phyloP scores from a whole-genome alignment of 2,329 filamentous ascomycete genomes.

The Taxawa tesnikishii region DNA sequence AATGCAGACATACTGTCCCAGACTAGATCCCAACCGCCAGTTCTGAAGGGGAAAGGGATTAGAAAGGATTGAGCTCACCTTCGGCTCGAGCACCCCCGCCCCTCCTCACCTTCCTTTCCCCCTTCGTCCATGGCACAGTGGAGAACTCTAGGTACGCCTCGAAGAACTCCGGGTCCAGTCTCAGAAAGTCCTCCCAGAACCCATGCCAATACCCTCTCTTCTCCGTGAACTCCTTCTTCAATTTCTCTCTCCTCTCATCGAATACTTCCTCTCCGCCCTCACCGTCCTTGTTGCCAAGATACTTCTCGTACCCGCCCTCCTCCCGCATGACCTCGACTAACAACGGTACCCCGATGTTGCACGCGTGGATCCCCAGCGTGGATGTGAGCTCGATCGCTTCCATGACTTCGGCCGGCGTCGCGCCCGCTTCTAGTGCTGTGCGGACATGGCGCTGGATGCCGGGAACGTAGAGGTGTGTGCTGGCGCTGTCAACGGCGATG shows the following conservation, averaged over 20 bases:
- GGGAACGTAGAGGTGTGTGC: constrained; percentile 32
- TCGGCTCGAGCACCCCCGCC: constrained; percentile 27
- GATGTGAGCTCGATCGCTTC: constrained; percentile 32
- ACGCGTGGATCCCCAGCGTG: constrained; percentile 35
- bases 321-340: constrained; percentile 35
- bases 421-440: constrained; percentile 27
- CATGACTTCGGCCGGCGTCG: constrained; percentile 29
- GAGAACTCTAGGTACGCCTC: constrained; percentile 35
- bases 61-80: no score
- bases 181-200: constrained; percentile 33
- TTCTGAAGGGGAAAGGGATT: no score
- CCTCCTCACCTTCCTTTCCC: constrained; percentile 8
- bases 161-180: constrained; percentile 36
- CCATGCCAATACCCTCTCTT: constrained; percentile 36
- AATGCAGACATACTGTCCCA: no score
- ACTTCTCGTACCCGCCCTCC: constrained; percentile 15
- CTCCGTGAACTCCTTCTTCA: constrained; percentile 31
- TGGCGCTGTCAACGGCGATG: constrained; percentile 30
- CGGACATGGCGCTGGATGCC: constrained; percentile 28
- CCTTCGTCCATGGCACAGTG: constrained; percentile 28
- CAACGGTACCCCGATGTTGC: constrained; percentile 33
- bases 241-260: constrained; percentile 21
- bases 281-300: no score
- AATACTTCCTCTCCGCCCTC: constrained; percentile 12
- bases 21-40: no score